Base-by-base conservation (phyloP, 2,329 filamentous ascomycete genomes). In the Nemania sp. region DNA sequence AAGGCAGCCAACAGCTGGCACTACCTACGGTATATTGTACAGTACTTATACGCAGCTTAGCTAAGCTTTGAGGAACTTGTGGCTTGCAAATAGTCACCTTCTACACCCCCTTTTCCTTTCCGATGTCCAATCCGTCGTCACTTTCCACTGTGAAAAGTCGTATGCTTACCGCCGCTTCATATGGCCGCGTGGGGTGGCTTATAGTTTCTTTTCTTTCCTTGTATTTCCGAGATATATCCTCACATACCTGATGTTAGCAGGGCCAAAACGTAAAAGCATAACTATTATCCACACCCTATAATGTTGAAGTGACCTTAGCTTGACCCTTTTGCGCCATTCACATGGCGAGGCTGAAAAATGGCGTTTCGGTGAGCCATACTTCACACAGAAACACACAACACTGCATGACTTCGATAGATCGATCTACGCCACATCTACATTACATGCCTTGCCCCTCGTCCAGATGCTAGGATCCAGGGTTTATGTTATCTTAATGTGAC, bases 331-430 rank as follows among this genome's bases (percentile, higher is more conserved):
- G 34, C 39, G 39, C 39, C 34, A 15, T 43, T 54, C 58, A 57
- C 52, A 57, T 57, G 61, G 61, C 59, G 60, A 65, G 63, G 63
- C 58, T 65, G 63, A 64, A 54, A 13, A 42, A 60, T 53, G 52
- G 60, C 60, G 57, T 57, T 51, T 65, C 60, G 57, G 54, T 35
- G 63, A 58, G 56, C 51, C 55, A 48, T 59, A 34, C 54, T 42
- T 56, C 54, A 29, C 25, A 29, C 4, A 29, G 37, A 42, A 46
- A 58, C 34, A 39, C 42, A 29, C 21, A 42, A 13, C 21, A 52
- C 15, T 43, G 39, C 53, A 40, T 25, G 43, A 10, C 42, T 43
- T n/a, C n/a, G 50, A 43, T n/a, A 25, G 45, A 45, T 17, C 45
- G 20, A 56, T 9, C 15, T 37, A 49, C 42, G 25, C 25, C 25